Conservation (phyloP, 2,329 filamentous ascomycete genomes). For the Aureobasidium sp. region DNA sequence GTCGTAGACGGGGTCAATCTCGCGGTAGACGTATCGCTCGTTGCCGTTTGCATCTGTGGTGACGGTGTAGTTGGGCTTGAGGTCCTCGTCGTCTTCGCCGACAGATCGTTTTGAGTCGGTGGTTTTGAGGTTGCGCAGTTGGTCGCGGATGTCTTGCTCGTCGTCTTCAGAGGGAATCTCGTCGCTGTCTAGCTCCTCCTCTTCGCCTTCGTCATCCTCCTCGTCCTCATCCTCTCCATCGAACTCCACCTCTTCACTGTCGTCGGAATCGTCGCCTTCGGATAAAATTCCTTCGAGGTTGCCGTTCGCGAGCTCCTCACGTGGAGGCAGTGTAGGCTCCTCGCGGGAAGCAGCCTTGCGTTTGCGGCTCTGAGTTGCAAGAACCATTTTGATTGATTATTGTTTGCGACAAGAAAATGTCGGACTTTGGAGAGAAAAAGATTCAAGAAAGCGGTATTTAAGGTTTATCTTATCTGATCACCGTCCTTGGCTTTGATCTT, state of each 20-base stretch:
- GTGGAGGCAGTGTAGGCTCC: background rate
- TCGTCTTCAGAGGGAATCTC: slow-evolving; percentile 35
- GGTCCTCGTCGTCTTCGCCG: slow-evolving; percentile 21
- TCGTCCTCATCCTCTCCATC: slow-evolving; percentile 29
- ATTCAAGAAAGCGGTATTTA: background rate
- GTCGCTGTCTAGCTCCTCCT: slow-evolving; percentile 35
- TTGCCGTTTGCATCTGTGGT: slow-evolving; percentile 84
- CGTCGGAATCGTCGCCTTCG: slow-evolving; percentile 16
- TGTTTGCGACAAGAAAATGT: slow-evolving; percentile 11
- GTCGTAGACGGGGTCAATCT: slow-evolving; percentile 91
- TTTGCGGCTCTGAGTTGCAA: slow-evolving; percentile 16
- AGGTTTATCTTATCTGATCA: slow-evolving; percentile 10
- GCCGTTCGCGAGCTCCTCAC: slow-evolving; percentile 17
- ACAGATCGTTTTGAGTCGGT: slow-evolving; percentile 16
- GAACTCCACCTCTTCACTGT: slow-evolving; percentile 26
- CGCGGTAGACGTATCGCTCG: slow-evolving; percentile 82
- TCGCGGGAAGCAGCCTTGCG: slow-evolving; percentile 16
- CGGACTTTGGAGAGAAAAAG: slow-evolving; percentile 9
- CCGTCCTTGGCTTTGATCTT: background rate
- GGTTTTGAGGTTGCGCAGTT: slow-evolving; percentile 38
- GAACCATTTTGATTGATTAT: slow-evolving; percentile 15
- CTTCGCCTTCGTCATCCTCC: slow-evolving; percentile 26
- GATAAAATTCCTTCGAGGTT: slow-evolving; percentile 17
- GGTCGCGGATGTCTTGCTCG: slow-evolving; percentile 37
- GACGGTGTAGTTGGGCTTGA: slow-evolving; percentile 50